Evolutionary conservation across 1,284 basidiomycete species (phyloP), one percentile per base, ranked within the genome.

Genomic region (Boletus sp.): DNA sequence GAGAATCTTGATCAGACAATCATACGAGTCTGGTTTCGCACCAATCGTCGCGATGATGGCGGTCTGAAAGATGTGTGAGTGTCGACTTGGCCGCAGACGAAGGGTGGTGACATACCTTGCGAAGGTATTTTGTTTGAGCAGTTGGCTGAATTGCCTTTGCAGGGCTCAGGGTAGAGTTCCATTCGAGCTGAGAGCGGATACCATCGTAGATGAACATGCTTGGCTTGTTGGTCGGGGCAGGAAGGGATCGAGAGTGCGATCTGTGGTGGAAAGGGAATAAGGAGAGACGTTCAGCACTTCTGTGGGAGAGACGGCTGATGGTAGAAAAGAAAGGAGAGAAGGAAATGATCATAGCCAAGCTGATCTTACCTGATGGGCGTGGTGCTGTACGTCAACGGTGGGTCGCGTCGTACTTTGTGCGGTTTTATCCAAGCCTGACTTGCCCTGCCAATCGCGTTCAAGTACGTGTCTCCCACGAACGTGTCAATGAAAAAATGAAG

Each of bases 21-120:
- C 36, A 34, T 34, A 19, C 16, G 39, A 41, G 19, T 12, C 10
- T 32, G 26, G 36, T 33, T 35, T 53, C 74, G 53, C 59, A 91
- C 93, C 94, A 64, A 98, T 98, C 53, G 94, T 98, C 51, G 92
- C 94, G 66, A 98, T 96, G 73, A 98, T 96, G 52, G 88, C 77
- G 16, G 93, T 96, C 94, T 97, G 60, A 1, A 17, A 23, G 39
- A 42, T 40, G 41, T 8, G 51, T 57, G 27, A 50, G 57, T 38
- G 30, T 20, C 5, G 39, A 30, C 34, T 25, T 35, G 12, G 27
- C 12, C 23, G 23, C 22, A 2, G 34, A 23, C n/a, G 13, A 19
- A 26, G 37, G 34, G 20, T 16, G 33, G 41, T 10, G 25, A 41
- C 54, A 58, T 50, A 92, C 93, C 82, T 95, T 97, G 74, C 94